Percentiles rank a stretch among this genome's conserved stretches.
Evolutionary conservation across 495 filamentous ascomycete genomes (phyloP).

Genomic region (Parachaetomium inaequale): DNA sequence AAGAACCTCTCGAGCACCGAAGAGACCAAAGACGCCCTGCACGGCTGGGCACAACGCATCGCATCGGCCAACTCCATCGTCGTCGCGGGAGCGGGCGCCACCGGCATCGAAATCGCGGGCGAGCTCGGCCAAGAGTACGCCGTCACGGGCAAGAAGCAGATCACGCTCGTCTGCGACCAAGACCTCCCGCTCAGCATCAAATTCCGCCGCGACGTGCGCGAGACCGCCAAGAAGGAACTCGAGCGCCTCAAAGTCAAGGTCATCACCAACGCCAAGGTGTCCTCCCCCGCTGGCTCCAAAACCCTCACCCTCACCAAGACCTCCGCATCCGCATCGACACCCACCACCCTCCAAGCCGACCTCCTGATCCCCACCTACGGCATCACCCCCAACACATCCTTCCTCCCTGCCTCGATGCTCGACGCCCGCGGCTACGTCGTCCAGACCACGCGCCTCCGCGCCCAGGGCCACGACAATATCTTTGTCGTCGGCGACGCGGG

Average conservation of each 20-base stretch:
- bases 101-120: slow-evolving; percentile 61
- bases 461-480: slow-evolving; percentile 34
- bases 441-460: slow-evolving; percentile 37
- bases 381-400: slow-evolving; percentile 41
- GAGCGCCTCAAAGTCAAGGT: slow-evolving; percentile 35
- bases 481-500: slow-evolving; percentile 44
- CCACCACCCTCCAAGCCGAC: slow-evolving; percentile 35
- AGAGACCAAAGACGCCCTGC: slow-evolving; percentile 42
- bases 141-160: slow-evolving; percentile 29
- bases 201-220: slow-evolving; percentile 25
- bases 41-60: slow-evolving; percentile 46
- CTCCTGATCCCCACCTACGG: slow-evolving; percentile 46
- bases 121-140: slow-evolving; percentile 53
- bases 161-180: slow-evolving; percentile 45
- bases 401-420: slow-evolving; percentile 33
- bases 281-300: neutral
- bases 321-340: slow-evolving; percentile 13
- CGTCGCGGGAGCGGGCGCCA: slow-evolving; percentile 63
- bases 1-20: slow-evolving; percentile 44
- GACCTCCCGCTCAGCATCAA: slow-evolving; percentile 28
- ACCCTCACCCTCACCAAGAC: neutral
- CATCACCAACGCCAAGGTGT: slow-evolving; percentile 29
- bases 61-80: slow-evolving; percentile 56
- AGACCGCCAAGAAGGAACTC: slow-evolving; percentile 32
- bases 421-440: slow-evolving; percentile 33